phyloP scores from a whole-genome alignment of 2,329 filamentous ascomycete genomes.

The Anthostomella pinea region DNA sequence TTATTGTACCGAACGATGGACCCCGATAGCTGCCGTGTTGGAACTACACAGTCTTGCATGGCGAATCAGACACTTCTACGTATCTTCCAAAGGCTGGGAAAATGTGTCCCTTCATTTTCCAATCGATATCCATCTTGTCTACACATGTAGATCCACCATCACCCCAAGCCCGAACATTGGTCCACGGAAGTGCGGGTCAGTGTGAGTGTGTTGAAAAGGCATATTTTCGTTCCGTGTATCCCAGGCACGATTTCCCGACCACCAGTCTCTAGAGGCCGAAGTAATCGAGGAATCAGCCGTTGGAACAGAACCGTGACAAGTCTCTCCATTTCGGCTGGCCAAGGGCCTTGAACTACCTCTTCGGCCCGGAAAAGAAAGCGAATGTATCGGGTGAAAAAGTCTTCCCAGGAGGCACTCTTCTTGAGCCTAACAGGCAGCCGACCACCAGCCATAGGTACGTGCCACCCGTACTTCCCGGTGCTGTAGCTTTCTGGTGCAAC shows the following conservation, averaged over 20 bases:
- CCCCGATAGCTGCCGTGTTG: too few species aligned
- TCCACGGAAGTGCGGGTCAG: too few species aligned
- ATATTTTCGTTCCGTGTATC: too few species aligned
- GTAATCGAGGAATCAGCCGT: conserved; percentile 2
- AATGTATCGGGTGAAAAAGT: conserved; percentile 2
- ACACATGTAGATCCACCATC: too few species aligned
- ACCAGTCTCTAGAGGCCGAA: conserved; percentile 3
- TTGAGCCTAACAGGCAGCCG: neutral
- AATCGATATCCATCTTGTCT: too few species aligned
- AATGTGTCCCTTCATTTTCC: too few species aligned
- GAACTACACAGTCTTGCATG: too few species aligned
- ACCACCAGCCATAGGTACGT: conserved; percentile 1
- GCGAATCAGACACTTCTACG: too few species aligned
- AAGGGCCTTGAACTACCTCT: conserved; percentile 2
- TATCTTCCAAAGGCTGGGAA: too few species aligned
- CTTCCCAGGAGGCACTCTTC: conserved; percentile 3
- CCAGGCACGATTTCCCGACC: conserved; percentile 2
- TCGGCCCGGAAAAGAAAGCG: conserved; percentile 2
- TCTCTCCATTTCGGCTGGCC: conserved; percentile 1
- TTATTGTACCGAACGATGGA: too few species aligned
- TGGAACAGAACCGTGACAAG: conserved; percentile 1
- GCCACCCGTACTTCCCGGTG: conserved; percentile 4
- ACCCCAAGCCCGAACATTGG: too few species aligned
- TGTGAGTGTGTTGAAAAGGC: too few species aligned
- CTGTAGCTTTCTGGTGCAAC: conserved; percentile 1